A percentile compares a stretch with the other conserved stretches of the same genome.
Evolutionary conservation across 805 yeast species (phyloP).

Genomic region (Teunomyces cretensis): DNA sequence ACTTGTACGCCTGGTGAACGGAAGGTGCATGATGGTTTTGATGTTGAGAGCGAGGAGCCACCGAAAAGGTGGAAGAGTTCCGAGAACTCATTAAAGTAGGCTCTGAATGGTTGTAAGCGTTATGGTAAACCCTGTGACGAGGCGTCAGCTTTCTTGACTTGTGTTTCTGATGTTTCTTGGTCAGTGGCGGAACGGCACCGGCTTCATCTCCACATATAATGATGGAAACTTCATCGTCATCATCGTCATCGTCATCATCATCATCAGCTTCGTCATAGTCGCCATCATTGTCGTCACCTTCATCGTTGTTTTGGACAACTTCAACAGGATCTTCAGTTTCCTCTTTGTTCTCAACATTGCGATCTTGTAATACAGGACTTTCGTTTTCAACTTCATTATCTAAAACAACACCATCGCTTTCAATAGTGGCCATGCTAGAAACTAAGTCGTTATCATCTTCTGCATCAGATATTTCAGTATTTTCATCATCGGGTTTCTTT

Average conservation of each 20-base stretch:
- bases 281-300: slow-evolving; percentile 11
- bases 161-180: background rate
- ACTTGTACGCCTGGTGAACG: slow-evolving; percentile 7
- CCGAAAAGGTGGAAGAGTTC: slow-evolving; percentile 19
- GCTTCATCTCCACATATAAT: slow-evolving; percentile 37
- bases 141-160: slow-evolving; percentile 3
- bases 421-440: background rate
- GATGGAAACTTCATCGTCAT: slow-evolving; percentile 39
- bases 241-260: slow-evolving; percentile 32
- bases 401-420: background rate
- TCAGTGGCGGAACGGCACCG: slow-evolving; percentile 12
- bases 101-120: slow-evolving; percentile 21
- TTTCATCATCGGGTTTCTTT: background rate
- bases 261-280: slow-evolving; percentile 20
- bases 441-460: too few relatives aligned
- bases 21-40: slow-evolving; percentile 14
- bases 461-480: slow-evolving; percentile 4
- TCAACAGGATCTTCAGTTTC: background rate
- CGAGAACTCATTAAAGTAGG: slow-evolving; percentile 17
- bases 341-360: slow-evolving; percentile 12
- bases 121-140: slow-evolving; percentile 12
- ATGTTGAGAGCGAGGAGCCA: slow-evolving; percentile 13
- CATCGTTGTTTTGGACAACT: slow-evolving; percentile 3
- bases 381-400: slow-evolving; percentile 7
- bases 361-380: slow-evolving; percentile 5